These are phyloP conservation scores for Arachnopeziza araneosa DNA, from an alignment of 2,329 filamentous ascomycete species.

Conservation along the genomic window DNA sequence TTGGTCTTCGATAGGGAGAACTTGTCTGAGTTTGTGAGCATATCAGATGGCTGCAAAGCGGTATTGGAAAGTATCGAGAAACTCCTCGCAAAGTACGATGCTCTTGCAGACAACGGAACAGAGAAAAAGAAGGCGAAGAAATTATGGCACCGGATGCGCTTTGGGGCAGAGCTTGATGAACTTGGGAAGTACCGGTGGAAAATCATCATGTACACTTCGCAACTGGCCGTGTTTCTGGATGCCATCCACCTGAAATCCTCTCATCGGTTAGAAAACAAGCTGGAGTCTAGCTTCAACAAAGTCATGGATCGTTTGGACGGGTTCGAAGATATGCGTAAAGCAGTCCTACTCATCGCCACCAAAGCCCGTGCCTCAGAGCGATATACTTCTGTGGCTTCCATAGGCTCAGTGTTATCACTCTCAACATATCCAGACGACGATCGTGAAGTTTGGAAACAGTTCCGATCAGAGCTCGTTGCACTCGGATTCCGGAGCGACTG, in stretches of 20 bases:
- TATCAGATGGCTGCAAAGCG: neutral
- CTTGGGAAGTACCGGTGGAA: conserved; percentile 5
- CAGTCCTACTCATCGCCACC: conserved; percentile 6
- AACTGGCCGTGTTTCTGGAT: conserved; percentile 9
- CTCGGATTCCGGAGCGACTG: neutral
- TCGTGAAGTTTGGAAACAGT: neutral
- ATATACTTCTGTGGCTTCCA: too few species aligned
- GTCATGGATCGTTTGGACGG: neutral
- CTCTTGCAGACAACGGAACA: too few species aligned
- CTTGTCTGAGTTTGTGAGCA: neutral
- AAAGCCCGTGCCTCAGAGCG: neutral
- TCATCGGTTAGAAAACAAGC: conserved; percentile 3
- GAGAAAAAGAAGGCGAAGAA: conserved; percentile 1
- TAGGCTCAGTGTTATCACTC: neutral
- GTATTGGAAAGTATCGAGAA: neutral
- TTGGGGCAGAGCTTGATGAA: conserved; percentile 11
- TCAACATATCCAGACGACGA: neutral
- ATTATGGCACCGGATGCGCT: conserved; percentile 8
- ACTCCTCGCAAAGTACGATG: neutral
- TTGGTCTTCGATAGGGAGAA: neutral
- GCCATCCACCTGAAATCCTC: conserved; percentile 6
- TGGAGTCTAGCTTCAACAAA: conserved; percentile 1
- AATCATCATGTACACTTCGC: conserved; percentile 11
- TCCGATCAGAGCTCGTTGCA: neutral
- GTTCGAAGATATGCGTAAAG: conserved; percentile 10